These are phyloP conservation scores for Centrapalus pauciflorus DNA, from an alignment of 129 eudicot genomes.

Conservation along the genomic window DNA sequence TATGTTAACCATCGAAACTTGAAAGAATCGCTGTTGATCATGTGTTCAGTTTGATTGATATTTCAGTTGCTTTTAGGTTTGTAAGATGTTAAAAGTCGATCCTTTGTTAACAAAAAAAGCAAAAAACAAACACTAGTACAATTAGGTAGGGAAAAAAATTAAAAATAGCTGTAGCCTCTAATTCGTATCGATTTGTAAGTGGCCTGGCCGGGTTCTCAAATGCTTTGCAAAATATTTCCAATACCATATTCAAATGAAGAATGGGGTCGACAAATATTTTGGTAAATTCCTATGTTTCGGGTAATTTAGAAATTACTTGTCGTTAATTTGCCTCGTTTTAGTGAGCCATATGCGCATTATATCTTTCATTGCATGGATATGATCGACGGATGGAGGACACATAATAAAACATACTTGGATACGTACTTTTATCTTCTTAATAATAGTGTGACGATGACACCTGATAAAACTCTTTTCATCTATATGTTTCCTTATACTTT, in stretches of 20 bases:
- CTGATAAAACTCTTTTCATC: too few species aligned
- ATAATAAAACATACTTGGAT: too few species aligned
- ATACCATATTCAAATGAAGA: background rate
- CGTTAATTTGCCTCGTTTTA: too few species aligned
- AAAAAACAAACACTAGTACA: background rate
- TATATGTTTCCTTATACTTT: too few species aligned
- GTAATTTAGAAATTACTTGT: too few species aligned
- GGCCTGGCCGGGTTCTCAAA: constrained; percentile 11
- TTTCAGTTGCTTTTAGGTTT: constrained; percentile 5
- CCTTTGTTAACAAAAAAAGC: background rate
- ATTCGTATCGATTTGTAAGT: constrained; percentile 20
- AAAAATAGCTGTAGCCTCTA: constrained; percentile 1
- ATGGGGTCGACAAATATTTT: too few species aligned
- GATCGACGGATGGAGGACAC: too few species aligned
- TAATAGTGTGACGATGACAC: too few species aligned
- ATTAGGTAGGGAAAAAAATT: constrained; percentile 11
- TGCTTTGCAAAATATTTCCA: background rate
- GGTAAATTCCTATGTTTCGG: too few species aligned
- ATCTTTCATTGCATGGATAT: too few species aligned
- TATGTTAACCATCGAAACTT: background rate
- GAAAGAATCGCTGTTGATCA: constrained; percentile 14
- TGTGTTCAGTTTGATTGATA: constrained; percentile 6
- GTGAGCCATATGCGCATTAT: too few species aligned
- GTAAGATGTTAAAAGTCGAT: background rate
- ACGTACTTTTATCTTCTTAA: too few species aligned